Conservation (phyloP, 345 rosid genomes). For the Eucalyptus rudis region DNA sequence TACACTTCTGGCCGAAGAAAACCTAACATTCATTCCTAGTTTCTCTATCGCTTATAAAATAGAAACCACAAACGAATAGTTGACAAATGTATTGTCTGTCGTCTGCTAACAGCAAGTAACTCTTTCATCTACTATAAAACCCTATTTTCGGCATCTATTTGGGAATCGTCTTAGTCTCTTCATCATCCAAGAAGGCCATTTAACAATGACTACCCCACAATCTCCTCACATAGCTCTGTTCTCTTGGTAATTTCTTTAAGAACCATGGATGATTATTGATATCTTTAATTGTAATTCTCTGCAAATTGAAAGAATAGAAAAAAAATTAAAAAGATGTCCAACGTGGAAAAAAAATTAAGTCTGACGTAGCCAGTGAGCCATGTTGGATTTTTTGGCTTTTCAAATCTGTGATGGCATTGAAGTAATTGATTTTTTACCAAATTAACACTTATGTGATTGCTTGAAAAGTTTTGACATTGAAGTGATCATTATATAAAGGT, state of each 20-base stretch:
- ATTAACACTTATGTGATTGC: accelerated
- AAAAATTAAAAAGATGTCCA: no score
- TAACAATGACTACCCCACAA: background rate
- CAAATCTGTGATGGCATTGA: no score
- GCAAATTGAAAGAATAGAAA: no score
- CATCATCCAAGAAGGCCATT: background rate
- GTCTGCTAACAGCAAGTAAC: no score
- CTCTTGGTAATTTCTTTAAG: conserved; percentile 80
- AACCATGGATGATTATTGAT: conserved; percentile 81
- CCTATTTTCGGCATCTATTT: background rate
- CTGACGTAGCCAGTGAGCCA: background rate
- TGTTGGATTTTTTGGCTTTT: no score
- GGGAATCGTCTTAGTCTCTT: background rate
- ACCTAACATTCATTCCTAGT: background rate
- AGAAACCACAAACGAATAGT: no score
- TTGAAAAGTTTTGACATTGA: accelerated
- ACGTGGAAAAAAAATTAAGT: background rate
- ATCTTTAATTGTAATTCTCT: conserved; percentile 32
- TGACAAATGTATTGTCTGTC: no score
- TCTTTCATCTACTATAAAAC: no score
- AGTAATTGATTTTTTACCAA: no score
- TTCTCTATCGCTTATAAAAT: background rate
- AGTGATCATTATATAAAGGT: no score
- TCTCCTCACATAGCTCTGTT: conserved; percentile 28
- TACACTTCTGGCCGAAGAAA: no score